These are phyloP conservation scores for Leishmania gerbilli DNA, from an alignment of 208 protist species.

Conservation along the genomic window DNA sequence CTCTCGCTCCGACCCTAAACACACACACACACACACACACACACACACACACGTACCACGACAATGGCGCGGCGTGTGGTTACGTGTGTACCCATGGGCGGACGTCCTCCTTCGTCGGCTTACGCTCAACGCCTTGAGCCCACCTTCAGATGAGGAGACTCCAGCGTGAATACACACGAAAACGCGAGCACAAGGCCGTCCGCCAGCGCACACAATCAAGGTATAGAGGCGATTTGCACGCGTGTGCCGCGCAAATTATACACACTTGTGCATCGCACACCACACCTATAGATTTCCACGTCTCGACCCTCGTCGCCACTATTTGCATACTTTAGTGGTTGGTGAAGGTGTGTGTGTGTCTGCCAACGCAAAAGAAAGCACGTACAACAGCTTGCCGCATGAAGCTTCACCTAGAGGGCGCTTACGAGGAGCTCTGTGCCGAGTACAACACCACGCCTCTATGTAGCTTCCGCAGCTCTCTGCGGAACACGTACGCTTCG, in stretches of 20 bases:
- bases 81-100: not conserved
- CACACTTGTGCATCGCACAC: not conserved
- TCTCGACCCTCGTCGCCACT: not conserved
- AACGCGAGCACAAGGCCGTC: not conserved
- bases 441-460: slow-evolving; percentile 27
- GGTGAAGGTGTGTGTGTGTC: not conserved
- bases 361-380: not conserved
- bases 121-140: not conserved
- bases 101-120: not conserved
- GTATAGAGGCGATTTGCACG: too few relatives aligned
- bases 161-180: not conserved
- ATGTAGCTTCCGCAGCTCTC: slow-evolving; percentile 2
- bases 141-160: not conserved
- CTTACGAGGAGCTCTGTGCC: slow-evolving; percentile 26
- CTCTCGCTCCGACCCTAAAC: not conserved
- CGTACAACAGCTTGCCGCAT: slow-evolving; percentile 2
- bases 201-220: not conserved
- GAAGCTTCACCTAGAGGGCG: slow-evolving; percentile 24
- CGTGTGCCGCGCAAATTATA: not conserved
- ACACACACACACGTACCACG: not conserved
- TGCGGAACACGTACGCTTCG: slow-evolving; percentile 20
- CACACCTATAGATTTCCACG: not conserved
- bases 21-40: not conserved
- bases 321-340: not conserved
- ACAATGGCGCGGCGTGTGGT: not conserved